Percentiles rank a stretch among this genome's conserved stretches.
These are phyloP conservation scores for Dryas drummondii DNA, from an alignment of 306 rosid genomes.

Conservation along the genomic window DNA sequence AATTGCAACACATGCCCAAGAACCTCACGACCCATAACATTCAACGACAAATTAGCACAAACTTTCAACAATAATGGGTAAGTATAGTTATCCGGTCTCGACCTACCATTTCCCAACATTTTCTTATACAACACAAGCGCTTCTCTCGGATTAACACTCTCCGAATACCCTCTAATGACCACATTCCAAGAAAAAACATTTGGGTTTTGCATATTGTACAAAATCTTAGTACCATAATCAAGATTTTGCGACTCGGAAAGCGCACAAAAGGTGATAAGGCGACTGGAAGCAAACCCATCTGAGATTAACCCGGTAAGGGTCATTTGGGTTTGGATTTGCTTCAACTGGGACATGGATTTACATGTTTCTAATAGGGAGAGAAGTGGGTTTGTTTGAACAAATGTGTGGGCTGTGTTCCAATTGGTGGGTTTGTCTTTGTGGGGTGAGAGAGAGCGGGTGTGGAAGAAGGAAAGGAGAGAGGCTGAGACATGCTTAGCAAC, in stretches of 20 bases:
- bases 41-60: constrained; percentile 48
- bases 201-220: constrained; percentile 32
- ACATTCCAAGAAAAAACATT: constrained; percentile 77
- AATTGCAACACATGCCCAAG: constrained; percentile 61
- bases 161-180: constrained; percentile 59
- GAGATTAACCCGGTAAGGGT: constrained; percentile 46
- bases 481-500: constrained; percentile 16
- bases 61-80: constrained; percentile 62
- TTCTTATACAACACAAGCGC: constrained; percentile 25
- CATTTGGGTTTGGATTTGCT: constrained; percentile 78
- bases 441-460: constrained; percentile 36
- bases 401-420: constrained; percentile 60
- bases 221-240: constrained; percentile 49
- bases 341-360: constrained; percentile 56
- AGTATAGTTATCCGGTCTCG: constrained; percentile 56
- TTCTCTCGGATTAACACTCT: constrained; percentile 39
- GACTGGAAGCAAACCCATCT: constrained; percentile 57
- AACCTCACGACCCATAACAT: constrained; percentile 44
- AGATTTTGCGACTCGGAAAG: constrained; percentile 51
- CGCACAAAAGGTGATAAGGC: constrained; percentile 76
- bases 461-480: constrained; percentile 22
- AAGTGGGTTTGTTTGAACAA: constrained; percentile 49
- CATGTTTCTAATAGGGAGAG: constrained; percentile 63
- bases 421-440: constrained; percentile 42
- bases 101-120: constrained; percentile 47